Percentiles rank a stretch among this genome's conserved stretches.
Evolutionary conservation across 2,329 filamentous ascomycete species (phyloP).

Genomic region (Clonostachys rhizophaga): DNA sequence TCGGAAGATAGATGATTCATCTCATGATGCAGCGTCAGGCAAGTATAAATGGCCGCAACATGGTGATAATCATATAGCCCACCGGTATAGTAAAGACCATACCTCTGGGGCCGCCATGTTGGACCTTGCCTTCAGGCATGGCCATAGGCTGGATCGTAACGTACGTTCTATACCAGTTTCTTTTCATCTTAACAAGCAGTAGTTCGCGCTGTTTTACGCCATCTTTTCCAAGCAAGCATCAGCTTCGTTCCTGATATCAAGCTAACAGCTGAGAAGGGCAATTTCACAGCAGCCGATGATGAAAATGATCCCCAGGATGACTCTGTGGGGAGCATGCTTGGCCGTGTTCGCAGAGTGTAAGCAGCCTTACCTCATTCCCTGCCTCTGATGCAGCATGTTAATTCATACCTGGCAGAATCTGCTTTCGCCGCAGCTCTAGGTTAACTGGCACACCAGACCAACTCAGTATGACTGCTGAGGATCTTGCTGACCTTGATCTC

Average conservation of each 20-base stretch:
- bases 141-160: constrained; percentile 18
- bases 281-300: constrained; percentile 11
- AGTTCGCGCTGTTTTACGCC: no score
- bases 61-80: constrained; percentile 17
- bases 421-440: constrained; percentile 23
- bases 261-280: constrained; percentile 8
- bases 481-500: constrained; percentile 25
- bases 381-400: not conserved
- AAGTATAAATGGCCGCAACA: constrained; percentile 1
- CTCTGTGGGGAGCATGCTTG: constrained; percentile 18
- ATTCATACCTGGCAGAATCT: constrained; percentile 17
- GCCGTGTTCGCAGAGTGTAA: constrained; percentile 27
- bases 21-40: constrained; percentile 2
- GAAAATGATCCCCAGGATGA: constrained; percentile 12
- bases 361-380: constrained; percentile 1
- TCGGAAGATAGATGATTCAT: constrained; percentile 11
- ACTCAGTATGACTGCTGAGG: constrained; percentile 24
- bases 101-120: constrained; percentile 20
- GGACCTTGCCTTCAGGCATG: constrained; percentile 22
- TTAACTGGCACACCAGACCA: constrained; percentile 24
- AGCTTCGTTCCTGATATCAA: not conserved
- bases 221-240: not conserved
- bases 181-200: not conserved
- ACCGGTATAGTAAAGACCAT: constrained; percentile 24
- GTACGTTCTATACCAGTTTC: constrained; percentile 8